Evolutionary conservation across 371 early-diverging fungal genomes (phyloP).

Genomic region (Rhizopus microsporus): DNA sequence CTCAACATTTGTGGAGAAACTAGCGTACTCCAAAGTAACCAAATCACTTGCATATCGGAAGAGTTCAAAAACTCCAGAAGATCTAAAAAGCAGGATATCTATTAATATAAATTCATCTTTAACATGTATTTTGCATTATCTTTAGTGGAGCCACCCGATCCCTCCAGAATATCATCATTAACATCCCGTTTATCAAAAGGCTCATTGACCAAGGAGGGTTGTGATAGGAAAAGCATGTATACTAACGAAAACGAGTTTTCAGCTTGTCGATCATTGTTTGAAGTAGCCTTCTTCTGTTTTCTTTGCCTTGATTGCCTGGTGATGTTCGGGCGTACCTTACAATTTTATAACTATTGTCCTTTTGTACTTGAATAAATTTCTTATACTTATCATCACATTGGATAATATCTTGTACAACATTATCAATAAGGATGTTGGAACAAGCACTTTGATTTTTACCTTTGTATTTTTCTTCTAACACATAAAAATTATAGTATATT

Average conservation of each 20-base stretch:
- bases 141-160: slow-evolving; percentile 11
- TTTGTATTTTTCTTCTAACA: too few species aligned
- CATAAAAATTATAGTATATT: too few species aligned
- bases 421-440: too few species aligned
- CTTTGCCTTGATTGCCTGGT: neutral
- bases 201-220: slow-evolving; percentile 7
- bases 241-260: slow-evolving; percentile 6
- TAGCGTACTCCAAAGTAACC: too few species aligned
- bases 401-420: too few species aligned
- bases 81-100: slow-evolving; percentile 19
- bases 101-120: slow-evolving; percentile 20
- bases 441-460: too few species aligned
- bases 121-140: slow-evolving; percentile 15
- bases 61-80: slow-evolving; percentile 13
- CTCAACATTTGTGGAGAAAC: too few species aligned
- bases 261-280: slow-evolving; percentile 7
- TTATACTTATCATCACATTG: too few species aligned
- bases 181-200: slow-evolving; percentile 14
- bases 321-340: slow-evolving; percentile 2
- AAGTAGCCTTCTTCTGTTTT: slow-evolving; percentile 1
- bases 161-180: slow-evolving; percentile 8
- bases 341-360: neutral
- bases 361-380: too few species aligned
- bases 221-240: slow-evolving; percentile 12
- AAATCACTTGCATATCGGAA: slow-evolving; percentile 15